phyloP scores from a whole-genome alignment of 106 monocot species.

The Posidonia australis region DNA sequence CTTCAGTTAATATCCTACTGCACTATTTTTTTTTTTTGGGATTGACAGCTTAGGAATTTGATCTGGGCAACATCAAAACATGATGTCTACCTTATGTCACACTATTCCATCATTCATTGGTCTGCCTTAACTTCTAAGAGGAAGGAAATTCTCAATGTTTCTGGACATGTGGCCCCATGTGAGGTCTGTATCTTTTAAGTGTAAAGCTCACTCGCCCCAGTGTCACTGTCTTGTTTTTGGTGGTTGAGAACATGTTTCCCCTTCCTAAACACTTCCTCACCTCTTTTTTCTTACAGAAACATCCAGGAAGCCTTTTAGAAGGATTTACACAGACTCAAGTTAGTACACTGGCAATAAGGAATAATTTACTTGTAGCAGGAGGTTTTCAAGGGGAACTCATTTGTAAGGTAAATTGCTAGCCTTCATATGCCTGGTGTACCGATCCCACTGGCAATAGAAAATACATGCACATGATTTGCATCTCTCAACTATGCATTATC shows the following conservation, averaged over 20 bases:
- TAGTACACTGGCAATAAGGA: slow-evolving; percentile 41
- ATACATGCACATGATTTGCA: no score
- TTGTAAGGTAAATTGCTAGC: slow-evolving; percentile 56
- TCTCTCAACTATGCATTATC: no score
- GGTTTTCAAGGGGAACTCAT: slow-evolving; percentile 62
- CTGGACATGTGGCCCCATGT: slow-evolving; percentile 38
- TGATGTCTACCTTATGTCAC: slow-evolving; percentile 39
- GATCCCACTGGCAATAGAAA: no score
- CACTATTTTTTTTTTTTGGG: no score
- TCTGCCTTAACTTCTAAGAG: slow-evolving; percentile 20
- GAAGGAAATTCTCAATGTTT: slow-evolving; percentile 28
- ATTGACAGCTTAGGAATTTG: slow-evolving; percentile 47
- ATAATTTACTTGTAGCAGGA: slow-evolving; percentile 47
- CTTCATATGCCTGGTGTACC: no score
- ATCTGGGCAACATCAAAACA: slow-evolving; percentile 30
- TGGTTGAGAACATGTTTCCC: not conserved
- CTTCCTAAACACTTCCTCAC: no score
- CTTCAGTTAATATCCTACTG: no score
- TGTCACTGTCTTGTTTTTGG: not conserved
- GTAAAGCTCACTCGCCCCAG: no score
- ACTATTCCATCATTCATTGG: slow-evolving; percentile 40
- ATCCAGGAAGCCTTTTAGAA: slow-evolving; percentile 37
- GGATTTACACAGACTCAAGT: slow-evolving; percentile 32
- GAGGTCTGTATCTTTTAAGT: no score
- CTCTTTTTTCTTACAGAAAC: slow-evolving; percentile 29